Conservation (phyloP, 2,329 filamentous ascomycete species). For the Blastomyces silverae region DNA sequence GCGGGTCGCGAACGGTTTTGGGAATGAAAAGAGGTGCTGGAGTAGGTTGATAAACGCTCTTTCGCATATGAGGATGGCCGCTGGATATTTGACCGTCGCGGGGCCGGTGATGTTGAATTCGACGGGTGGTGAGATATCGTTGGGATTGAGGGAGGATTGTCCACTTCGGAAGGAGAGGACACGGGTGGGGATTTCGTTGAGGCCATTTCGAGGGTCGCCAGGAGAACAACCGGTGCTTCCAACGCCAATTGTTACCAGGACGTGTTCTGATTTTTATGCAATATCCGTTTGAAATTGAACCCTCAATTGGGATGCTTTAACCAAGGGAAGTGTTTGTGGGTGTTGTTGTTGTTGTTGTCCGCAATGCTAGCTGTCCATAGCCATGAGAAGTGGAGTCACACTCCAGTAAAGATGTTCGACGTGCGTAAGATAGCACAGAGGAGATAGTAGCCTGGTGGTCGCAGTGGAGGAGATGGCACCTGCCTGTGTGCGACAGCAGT, state of each 20-base stretch:
- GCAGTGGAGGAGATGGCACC: slow-evolving; percentile 1
- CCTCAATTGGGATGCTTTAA: slow-evolving; percentile 2
- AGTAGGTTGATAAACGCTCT: slow-evolving; percentile 78
- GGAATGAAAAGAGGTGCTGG: slow-evolving; percentile 55
- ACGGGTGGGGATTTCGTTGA: slow-evolving; percentile 35
- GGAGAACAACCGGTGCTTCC: neutral
- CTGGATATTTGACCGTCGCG: slow-evolving; percentile 55
- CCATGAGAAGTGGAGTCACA: slow-evolving; percentile 1
- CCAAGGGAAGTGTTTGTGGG: neutral
- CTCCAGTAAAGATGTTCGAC: slow-evolving; percentile 3
- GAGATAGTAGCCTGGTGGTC: neutral
- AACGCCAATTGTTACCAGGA: neutral
- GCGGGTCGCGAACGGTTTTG: slow-evolving; percentile 63
- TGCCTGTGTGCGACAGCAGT: neutral
- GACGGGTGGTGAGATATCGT: slow-evolving; percentile 37
- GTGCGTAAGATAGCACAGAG: neutral
- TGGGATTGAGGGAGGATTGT: slow-evolving; percentile 26
- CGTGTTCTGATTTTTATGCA: slow-evolving; percentile 1
- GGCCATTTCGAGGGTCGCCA: slow-evolving; percentile 24
- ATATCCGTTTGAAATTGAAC: slow-evolving; percentile 1
- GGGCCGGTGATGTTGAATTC: slow-evolving; percentile 45
- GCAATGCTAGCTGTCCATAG: slow-evolving; percentile 10
- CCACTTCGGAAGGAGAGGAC: slow-evolving; percentile 28
- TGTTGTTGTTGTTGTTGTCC: neutral
- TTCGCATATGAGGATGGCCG: slow-evolving; percentile 71